Evolutionary conservation across 2,329 filamentous ascomycete genomes (phyloP).

Genomic region (Cytospora paraplurivora): DNA sequence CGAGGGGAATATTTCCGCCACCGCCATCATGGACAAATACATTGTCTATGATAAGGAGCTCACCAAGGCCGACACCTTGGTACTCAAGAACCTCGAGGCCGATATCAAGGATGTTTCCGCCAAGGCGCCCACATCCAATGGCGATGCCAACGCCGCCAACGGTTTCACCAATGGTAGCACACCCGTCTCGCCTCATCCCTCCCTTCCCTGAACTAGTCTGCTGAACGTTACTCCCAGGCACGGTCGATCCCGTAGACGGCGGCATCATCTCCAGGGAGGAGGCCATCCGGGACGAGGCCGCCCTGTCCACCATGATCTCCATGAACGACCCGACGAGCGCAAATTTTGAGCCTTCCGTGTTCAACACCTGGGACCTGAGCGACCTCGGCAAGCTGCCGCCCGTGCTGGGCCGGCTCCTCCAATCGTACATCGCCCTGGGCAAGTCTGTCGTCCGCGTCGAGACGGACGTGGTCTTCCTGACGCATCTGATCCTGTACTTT

Average conservation of each 20-base stretch:
- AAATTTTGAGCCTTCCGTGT: slow-evolving; percentile 50
- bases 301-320: slow-evolving; percentile 42
- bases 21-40: slow-evolving; percentile 35
- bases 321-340: slow-evolving; percentile 45
- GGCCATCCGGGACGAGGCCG: slow-evolving; percentile 34
- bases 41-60: slow-evolving; percentile 44
- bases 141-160: slow-evolving; percentile 8
- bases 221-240: slow-evolving; percentile 18
- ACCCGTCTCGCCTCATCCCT: slow-evolving; percentile 5
- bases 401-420: slow-evolving; percentile 52
- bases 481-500: slow-evolving; percentile 73
- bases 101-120: slow-evolving; percentile 39
- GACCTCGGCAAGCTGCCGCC: slow-evolving; percentile 40
- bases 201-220: background rate
- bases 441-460: slow-evolving; percentile 60
- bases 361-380: slow-evolving; percentile 45
- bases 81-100: slow-evolving; percentile 44
- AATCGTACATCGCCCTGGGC: slow-evolving; percentile 61
- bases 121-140: slow-evolving; percentile 25
- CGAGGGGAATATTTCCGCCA: background rate
- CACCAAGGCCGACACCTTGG: slow-evolving; percentile 44
- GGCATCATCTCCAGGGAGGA: slow-evolving; percentile 24
- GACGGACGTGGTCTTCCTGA: slow-evolving; percentile 77
- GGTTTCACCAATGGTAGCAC: slow-evolving; percentile 23
- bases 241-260: slow-evolving; percentile 23